phyloP scores from a whole-genome alignment of 1,284 basidiomycete species.

The Cystobasidiaceae sp. region DNA sequence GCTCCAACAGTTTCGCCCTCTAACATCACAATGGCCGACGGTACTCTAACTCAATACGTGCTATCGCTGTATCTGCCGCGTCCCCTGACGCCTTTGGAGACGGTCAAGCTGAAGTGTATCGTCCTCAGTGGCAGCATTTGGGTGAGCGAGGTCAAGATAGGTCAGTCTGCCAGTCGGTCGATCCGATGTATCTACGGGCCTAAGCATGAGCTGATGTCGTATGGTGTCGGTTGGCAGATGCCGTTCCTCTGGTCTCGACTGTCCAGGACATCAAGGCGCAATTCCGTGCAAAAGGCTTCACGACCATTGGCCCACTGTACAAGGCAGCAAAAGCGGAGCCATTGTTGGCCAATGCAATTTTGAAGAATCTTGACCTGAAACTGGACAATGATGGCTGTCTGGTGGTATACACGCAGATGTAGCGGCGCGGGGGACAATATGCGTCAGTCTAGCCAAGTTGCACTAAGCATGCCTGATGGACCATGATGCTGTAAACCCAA shows the following conservation, averaged over 20 bases:
- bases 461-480: too few species aligned
- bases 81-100: too few species aligned
- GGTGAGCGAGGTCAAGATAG: neutral
- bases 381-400: neutral
- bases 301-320: neutral
- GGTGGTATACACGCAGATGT: neutral
- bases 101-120: neutral
- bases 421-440: too few species aligned
- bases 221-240: slow-evolving; percentile 1
- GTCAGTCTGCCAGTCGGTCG: neutral
- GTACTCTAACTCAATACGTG: too few species aligned
- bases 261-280: neutral
- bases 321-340: neutral
- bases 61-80: too few species aligned
- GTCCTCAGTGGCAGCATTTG: neutral
- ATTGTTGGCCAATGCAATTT: neutral
- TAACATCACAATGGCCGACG: too few species aligned
- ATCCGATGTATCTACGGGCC: too few species aligned
- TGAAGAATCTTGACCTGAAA: neutral
- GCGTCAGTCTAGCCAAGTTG: too few species aligned
- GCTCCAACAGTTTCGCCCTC: neutral
- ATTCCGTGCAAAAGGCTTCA: neutral
- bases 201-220: too few species aligned
- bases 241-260: neutral
- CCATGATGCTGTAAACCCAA: too few species aligned